Percentiles rank a stretch among this genome's conserved stretches.
Conservation (phyloP, 164 flowering plant genomes). For the Platanus orientalis region DNA sequence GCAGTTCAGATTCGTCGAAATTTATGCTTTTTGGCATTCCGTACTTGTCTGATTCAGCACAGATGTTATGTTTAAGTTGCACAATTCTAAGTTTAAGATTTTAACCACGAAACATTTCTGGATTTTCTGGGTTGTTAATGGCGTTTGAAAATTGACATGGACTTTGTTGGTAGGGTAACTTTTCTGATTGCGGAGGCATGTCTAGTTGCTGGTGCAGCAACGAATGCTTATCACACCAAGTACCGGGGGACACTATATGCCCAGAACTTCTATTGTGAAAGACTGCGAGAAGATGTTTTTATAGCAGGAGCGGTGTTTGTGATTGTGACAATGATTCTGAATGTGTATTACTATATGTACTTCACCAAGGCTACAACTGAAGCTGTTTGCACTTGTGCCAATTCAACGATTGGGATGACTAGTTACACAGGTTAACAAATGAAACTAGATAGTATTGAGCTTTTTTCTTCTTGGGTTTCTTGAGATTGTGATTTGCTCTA, state of each 20-base stretch:
- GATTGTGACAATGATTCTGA: conserved; percentile 81
- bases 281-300: conserved; percentile 84
- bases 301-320: conserved; percentile 91
- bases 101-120: too few relatives aligned
- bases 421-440: conserved; percentile 35
- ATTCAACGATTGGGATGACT: conserved; percentile 76
- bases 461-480: conserved; percentile 8
- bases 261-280: conserved; percentile 68
- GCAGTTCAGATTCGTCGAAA: too few relatives aligned
- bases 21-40: too few relatives aligned
- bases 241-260: conserved; percentile 69
- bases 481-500: conserved; percentile 1
- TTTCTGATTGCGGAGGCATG: conserved; percentile 90
- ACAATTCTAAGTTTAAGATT: too few relatives aligned
- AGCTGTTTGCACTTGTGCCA: conserved; percentile 42
- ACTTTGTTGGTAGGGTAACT: conserved; percentile 52
- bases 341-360: conserved; percentile 81
- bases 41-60: too few relatives aligned
- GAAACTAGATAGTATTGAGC: too few relatives aligned
- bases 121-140: too few relatives aligned
- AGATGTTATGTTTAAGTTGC: too few relatives aligned
- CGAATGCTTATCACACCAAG: conserved; percentile 91
- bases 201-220: conserved; percentile 75
- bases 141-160: conserved; percentile 9
- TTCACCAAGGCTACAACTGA: conserved; percentile 67